Base-by-base conservation (phyloP, 176 grass and related monocot genomes). In the Aechmea fasciata region DNA sequence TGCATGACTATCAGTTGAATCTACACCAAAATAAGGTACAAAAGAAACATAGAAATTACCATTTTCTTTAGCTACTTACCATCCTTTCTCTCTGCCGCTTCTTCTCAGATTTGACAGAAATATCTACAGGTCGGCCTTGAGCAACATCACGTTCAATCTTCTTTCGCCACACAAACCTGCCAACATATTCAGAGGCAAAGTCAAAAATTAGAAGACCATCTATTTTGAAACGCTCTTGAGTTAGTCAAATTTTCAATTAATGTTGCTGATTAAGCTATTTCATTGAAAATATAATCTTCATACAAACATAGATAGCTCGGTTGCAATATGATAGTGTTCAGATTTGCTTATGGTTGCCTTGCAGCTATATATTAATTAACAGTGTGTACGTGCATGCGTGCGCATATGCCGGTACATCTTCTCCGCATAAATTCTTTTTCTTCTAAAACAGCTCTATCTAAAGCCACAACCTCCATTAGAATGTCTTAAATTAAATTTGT, bases 111-210 rank as follows among this genome's bases (percentile, higher is more conserved):
- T 97, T 97, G n/a, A 92, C 84, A 68, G 94, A 97, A 81, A 92
- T 85, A 22, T 97, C 86, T 41, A 87, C 59, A 66, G 74, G 82
- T 78, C 83, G 82, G 65, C 94, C 94, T 83, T 92, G 86, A 74
- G 74, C 47, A 47, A 97, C 74, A 90, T 92, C 87, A 24, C 77
- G 79, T 77, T 97, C 94, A 81, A 92, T 97, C 82, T 97, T 97
- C 77, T 97, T 97, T 78, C 84, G 85, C 94, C 94, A 97, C 51
- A 97, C 89, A 87, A 93, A 97, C 0, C 94, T 93, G 79, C 50
- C 74, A 82, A 50, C 1, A 47, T 25, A 73, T 55, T 13, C 68
- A 76, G 14, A 80, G 55, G 20, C 55, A 15, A 61, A 61, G 15
- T 20, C 55, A 61, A 10, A 18, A 18, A 18, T 11, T 18, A 19